Base-by-base conservation (phyloP, 768 basidiomycete species). In the Amanita pseudoporphyria region DNA sequence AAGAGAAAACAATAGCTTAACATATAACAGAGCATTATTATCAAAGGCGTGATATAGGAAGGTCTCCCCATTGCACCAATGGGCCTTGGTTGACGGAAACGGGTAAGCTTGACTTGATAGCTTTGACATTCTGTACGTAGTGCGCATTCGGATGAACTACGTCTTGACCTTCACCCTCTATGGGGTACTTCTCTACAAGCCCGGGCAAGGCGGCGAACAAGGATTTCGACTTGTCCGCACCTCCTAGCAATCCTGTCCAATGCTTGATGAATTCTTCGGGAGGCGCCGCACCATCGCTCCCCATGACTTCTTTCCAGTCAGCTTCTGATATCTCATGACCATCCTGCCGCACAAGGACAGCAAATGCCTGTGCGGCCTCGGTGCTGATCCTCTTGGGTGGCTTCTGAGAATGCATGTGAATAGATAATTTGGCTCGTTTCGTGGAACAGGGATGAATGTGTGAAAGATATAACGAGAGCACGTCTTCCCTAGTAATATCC, bases 391-490 rank as follows among this genome's bases (percentile, higher is more conserved):
- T 79, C 58, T 72, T 74, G 3, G 70, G 68, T 6, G 77, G 74
- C 62, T 78, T 84, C 59, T 81, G 82, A 9, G 89, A 90, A 39
- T 72, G 70, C 66, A 88, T 71, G 54, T 94, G 95, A 41, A 89
- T 71, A 1, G 93, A 91, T 45, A 92, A 68, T 66, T 98, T 98
- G 12, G 85, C 72, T 33, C 94, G 82, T 2, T 70, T 74, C 24
- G 68, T 54, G 0, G 88, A 87, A 0, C 71, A 76, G 4, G 83
- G 84, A 59, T 90, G 82, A 45, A 90, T 78, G 47, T 76, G 75
- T 13, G 71, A 67, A 36, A 75, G 65, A 75, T 91, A 92, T 43
- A 96, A 67, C 7, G 72, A 60, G 21, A 89, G 55, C 30, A 98
- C 70, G 28, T 96, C 89, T 3, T 79, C 66, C 65, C 90, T 91